Base-by-base conservation (phyloP, 805 yeast genomes). In the Monosporozyma yasuniensis region DNA sequence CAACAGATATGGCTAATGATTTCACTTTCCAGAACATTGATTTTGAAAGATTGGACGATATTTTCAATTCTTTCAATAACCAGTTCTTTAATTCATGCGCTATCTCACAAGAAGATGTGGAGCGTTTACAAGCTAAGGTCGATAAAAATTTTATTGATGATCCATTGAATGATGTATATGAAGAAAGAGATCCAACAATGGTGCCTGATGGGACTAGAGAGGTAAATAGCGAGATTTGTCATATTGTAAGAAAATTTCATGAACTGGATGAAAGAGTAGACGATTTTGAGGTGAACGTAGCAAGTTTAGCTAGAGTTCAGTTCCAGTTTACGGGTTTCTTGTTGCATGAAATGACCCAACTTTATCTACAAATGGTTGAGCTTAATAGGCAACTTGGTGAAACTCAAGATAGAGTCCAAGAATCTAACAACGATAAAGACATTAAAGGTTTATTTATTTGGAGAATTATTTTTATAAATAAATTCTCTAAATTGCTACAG, bases 231-330 rank as follows among this genome's bases (percentile, higher is more conserved):
- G 68, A 66, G 48, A 52, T 65, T 25, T 61, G 67, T 35, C 66
- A 65, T 44, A 54, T 65, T 47, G 60, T 63, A 3, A 52, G 66
- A 42, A 63, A 59, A 45, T 61, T 57, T 38, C 67, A 61, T 49
- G 64, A 62, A 43, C 42, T 66, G 16, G 61, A 61, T 49, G 68
- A 65, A 38, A 58, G 66, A 11, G 59, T 63, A 3, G 63, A 61
- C 43, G 70, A 66, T 50, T 66, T 66, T 52, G 69, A 66, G 50
- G 68, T 64, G 1, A 66, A 66, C 46, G 68, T 66, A 19, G 67
- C 69, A 18, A 65, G 69, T 49, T 54, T 66, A 46, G 66, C 67
- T n/a, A 53, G 70, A 37, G 61, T 66, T 12, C 69, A 66, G 49
- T 65, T 63, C 42, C 70, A 66, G 49, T 66, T 64, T 48, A 63